Conservation (phyloP, 2,329 filamentous ascomycete genomes). For the Claviceps capensis region DNA sequence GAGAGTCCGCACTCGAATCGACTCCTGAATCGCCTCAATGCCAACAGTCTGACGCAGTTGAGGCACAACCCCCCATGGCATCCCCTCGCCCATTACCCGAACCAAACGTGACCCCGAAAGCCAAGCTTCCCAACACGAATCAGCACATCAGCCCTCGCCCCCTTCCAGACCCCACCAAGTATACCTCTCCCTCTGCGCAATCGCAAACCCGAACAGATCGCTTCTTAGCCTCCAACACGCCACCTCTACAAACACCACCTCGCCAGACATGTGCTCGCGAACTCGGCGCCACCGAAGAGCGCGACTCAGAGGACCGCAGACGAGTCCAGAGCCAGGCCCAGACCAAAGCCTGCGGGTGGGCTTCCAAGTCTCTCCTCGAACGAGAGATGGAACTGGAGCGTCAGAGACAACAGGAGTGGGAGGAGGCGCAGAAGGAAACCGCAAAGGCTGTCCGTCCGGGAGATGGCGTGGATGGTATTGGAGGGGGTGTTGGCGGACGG, state of each 20-base stretch:
- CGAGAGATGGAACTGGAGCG: slow-evolving; percentile 71
- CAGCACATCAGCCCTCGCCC: slow-evolving; percentile 31
- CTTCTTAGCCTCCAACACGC: slow-evolving; percentile 41
- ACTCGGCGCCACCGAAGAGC: slow-evolving; percentile 44
- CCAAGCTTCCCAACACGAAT: slow-evolving; percentile 20
- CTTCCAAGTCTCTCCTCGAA: slow-evolving; percentile 58
- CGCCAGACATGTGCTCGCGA: slow-evolving; percentile 41
- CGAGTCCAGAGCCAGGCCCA: slow-evolving; percentile 43
- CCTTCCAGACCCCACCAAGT: slow-evolving; percentile 35
- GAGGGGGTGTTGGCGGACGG: slow-evolving; percentile 49
- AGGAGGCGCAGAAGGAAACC: slow-evolving; percentile 55
- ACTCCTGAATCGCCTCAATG: slow-evolving; percentile 2
- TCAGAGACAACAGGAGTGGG: slow-evolving; percentile 67
- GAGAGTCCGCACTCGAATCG: slow-evolving; percentile 14
- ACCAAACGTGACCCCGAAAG: slow-evolving; percentile 17
- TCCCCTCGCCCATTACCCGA: slow-evolving; percentile 28
- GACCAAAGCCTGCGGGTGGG: slow-evolving; percentile 50
- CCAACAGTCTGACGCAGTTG: background rate
- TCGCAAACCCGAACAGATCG: slow-evolving; percentile 39
- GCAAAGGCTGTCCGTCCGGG: slow-evolving; percentile 38
- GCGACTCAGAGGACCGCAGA: slow-evolving; percentile 46
- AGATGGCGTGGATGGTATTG: slow-evolving; percentile 46
- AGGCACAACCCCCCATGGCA: background rate
- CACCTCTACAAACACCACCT: slow-evolving; percentile 26
- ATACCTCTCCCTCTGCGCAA: slow-evolving; percentile 12